Base-by-base conservation (phyloP, 2,329 filamentous ascomycete genomes). In the Colletotrichum tanaceti region DNA sequence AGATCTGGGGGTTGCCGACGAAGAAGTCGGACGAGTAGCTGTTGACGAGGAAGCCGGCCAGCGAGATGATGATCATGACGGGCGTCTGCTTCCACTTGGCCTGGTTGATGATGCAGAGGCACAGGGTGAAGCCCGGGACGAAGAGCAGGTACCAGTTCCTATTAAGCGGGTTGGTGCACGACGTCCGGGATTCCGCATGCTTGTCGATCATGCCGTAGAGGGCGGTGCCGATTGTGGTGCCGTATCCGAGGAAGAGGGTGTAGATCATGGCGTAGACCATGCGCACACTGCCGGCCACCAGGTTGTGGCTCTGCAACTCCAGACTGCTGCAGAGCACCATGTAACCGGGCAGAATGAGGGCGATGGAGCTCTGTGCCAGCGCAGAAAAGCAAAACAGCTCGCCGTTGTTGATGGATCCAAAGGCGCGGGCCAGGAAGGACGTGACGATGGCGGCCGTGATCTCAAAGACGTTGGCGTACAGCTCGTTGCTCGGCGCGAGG, bases 61-160 rank as follows among this genome's bases (percentile, higher is more conserved):
- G 81, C 0, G 92, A 88, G 73, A 97, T 94, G 67, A 87, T 52
- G 4, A 92, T 80, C 92, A 95, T 95, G 58, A 92, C 85, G 0
- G 92, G 92, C 39, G 89, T 87, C 75, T 95, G 92, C 73, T 88
- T 90, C 87, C 87, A 93, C 78, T 93, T 93, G 68, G 91, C 91
- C 72, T 95, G 92, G 78, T 94, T 94, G 77, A 95, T 90, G 74
- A 94, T 84, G 70, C 91, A 90, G 2, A 93, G 82, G 72, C 89
- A 92, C 32, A 91, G 76, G 2, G 90, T 88, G 79, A 93, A 94
- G 13, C 86, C 79, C 0, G 90, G 82, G 1, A 93, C 91, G 73
- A 92, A 92, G 35, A 91, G 71, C 7, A 81, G 67, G 61, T 81
- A 76, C 73, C 77, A 81, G 71, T 86, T 84, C 70, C 84, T 87